Percentiles rank a stretch among this genome's conserved stretches.
Conservation (phyloP, 768 basidiomycete genomes). For the Myochromella boudieri region DNA sequence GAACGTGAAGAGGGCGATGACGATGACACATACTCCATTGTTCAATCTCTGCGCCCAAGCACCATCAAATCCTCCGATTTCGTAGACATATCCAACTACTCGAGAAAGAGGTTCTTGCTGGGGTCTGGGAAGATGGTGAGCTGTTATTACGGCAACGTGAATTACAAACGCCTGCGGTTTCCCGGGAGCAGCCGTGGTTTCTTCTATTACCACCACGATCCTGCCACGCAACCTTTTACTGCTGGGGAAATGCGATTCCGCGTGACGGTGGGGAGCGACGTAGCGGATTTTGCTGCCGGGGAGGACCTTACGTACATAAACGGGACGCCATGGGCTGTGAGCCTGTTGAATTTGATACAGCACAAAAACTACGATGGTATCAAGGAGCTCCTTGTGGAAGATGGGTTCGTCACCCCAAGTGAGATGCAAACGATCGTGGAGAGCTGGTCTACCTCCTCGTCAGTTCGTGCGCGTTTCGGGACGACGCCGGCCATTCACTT, state of each 20-base stretch:
- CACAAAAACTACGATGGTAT: neutral
- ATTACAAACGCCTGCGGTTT: neutral
- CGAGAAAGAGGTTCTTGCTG: neutral
- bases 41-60: too few species aligned
- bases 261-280: conserved; percentile 9
- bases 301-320: neutral
- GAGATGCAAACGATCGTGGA: neutral
- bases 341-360: neutral
- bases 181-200: too few species aligned
- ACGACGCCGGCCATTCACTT: neutral
- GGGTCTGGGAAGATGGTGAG: neutral
- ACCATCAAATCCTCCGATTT: neutral
- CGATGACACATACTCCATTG: too few species aligned
- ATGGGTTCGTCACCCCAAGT: neutral
- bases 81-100: neutral
- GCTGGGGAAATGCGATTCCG: conserved; percentile 20
- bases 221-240: neutral
- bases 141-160: neutral
- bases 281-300: neutral
- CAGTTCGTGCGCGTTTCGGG: too few species aligned
- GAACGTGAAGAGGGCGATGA: too few species aligned
- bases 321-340: too few species aligned
- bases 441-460: neutral
- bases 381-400: too few species aligned
- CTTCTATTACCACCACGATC: conserved; percentile 17